phyloP scores from a whole-genome alignment of 495 filamentous ascomycete species.

The Penicillium desertorum region DNA sequence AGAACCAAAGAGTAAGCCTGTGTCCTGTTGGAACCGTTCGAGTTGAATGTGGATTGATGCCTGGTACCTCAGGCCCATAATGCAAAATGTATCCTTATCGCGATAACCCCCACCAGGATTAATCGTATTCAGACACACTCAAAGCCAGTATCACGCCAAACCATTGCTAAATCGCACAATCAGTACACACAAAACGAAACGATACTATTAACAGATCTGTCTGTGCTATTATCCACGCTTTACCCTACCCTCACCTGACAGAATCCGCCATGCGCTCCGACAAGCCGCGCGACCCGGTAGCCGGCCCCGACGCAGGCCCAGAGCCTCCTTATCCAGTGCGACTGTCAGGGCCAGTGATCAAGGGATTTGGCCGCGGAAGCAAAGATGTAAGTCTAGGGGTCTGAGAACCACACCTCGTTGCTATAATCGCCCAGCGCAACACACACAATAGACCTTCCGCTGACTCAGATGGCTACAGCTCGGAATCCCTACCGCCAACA shows the following conservation, averaged over 20 bases:
- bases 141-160: slow-evolving; percentile 1
- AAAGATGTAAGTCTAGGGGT: slow-evolving; percentile 61
- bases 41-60: neutral
- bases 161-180: slow-evolving; percentile 4
- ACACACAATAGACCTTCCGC: neutral
- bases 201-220: neutral
- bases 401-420: neutral
- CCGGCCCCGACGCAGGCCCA: slow-evolving; percentile 71
- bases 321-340: slow-evolving; percentile 74
- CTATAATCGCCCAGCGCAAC: neutral
- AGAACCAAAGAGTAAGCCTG: too few relatives aligned
- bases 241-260: neutral
- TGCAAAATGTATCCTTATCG: slow-evolving; percentile 8
- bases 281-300: slow-evolving; percentile 57
- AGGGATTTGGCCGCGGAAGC: slow-evolving; percentile 90
- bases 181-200: neutral
- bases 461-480: slow-evolving; percentile 49
- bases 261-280: slow-evolving; percentile 38
- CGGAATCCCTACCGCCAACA: slow-evolving; percentile 96
- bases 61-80: neutral
- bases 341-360: slow-evolving; percentile 80
- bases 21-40: neutral
- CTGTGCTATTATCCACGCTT: neutral
- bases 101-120: slow-evolving; percentile 12
- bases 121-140: neutral